Conservation (phyloP, 192 early-diverging fungal species). For the Martensiomyces pterosporus region DNA sequence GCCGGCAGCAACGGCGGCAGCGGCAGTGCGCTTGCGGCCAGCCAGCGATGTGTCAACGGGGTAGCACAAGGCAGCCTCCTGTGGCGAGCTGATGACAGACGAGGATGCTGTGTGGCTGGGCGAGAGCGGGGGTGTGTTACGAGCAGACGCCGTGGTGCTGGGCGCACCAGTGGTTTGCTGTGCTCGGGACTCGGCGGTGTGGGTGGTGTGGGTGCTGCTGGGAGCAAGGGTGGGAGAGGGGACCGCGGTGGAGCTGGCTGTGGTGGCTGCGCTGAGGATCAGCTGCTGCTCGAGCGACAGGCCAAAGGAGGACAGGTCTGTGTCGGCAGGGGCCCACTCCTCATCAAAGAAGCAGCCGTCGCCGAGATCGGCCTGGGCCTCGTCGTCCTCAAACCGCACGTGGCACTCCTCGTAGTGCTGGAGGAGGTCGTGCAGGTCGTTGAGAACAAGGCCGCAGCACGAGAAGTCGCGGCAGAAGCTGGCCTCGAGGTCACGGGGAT, state of each 20-base stretch:
- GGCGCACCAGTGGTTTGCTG: slow-evolving; percentile 3
- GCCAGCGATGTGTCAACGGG: slow-evolving; percentile 15
- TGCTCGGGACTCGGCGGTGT: slow-evolving; percentile 2
- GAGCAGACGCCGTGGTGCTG: not conserved
- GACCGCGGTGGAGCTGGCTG: slow-evolving; percentile 22
- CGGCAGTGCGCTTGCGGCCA: slow-evolving; percentile 47
- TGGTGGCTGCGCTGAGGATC: slow-evolving; percentile 31
- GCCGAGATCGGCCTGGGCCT: slow-evolving; percentile 48
- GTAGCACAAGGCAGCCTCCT: slow-evolving; percentile 30
- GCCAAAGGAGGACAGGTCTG: slow-evolving; percentile 39
- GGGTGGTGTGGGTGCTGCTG: slow-evolving; percentile 8
- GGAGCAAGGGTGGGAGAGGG: slow-evolving; percentile 26
- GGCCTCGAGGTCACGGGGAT: slow-evolving; percentile 75
- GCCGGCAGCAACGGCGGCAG: slow-evolving; percentile 7
- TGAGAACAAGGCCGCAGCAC: slow-evolving; percentile 87
- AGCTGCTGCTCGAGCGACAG: slow-evolving; percentile 47
- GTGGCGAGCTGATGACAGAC: slow-evolving; percentile 42
- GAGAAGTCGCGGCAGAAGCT: slow-evolving; percentile 92
- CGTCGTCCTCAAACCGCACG: slow-evolving; percentile 83
- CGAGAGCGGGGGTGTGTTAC: slow-evolving; percentile 37
- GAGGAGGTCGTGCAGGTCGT: slow-evolving; percentile 89
- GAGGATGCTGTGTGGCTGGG: slow-evolving; percentile 38
- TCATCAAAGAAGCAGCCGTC: slow-evolving; percentile 49
- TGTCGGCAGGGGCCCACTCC: slow-evolving; percentile 43
- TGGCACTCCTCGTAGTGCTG: slow-evolving; percentile 97